Evolutionary conservation across 2,329 filamentous ascomycete genomes (phyloP), one percentile per base, ranked within the genome.

Genomic region (Elsinoe australis): DNA sequence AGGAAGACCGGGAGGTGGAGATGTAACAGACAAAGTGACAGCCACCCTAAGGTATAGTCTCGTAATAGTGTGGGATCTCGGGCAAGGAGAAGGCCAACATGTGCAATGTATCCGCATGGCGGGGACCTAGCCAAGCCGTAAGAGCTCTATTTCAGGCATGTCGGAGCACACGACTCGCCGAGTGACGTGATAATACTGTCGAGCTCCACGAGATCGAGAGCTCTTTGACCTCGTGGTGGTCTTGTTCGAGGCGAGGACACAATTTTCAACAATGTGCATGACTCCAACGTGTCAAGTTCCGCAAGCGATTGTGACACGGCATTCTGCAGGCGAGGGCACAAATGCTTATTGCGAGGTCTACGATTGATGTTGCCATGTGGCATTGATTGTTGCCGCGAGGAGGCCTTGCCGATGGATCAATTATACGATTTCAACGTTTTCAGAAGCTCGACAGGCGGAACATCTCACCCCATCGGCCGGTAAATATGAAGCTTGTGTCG

Each of bases 51-150:
- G 6, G 26, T 29, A 12, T 29, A 29, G 7, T 29, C 12, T 7
- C 12, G 35, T 39, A 19, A 6, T 24, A 8, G 18, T 8, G 15
- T 10, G 21, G n/a, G 17, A 38, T 18, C 21, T 9, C 14, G 19
- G 35, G 22, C 39, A 44, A 44, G 39, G 39, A 26, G 12, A 12
- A 12, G 26, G 6, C 12, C 24, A 44, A 19, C 21, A 44, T 21
- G 17, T 44, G 39, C 39, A 44, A 32, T 44, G 28, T 44, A 44
- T 44, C 39, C 39, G 39, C 39, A 44, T 44, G 39, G 39, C 39
- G 39, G 39, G 39, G 39, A 14, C 24, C n/a, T 17, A 32, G 39
- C 39, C 12, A 29, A 29, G 26, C 26, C 12, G 12, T 12, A 12
- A 29, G 7, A 31, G 39, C 21, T 44, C 39, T 44, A 44, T 44